Conservation (phyloP, 768 basidiomycete genomes). For the Rhodotorula babjevae region DNA sequence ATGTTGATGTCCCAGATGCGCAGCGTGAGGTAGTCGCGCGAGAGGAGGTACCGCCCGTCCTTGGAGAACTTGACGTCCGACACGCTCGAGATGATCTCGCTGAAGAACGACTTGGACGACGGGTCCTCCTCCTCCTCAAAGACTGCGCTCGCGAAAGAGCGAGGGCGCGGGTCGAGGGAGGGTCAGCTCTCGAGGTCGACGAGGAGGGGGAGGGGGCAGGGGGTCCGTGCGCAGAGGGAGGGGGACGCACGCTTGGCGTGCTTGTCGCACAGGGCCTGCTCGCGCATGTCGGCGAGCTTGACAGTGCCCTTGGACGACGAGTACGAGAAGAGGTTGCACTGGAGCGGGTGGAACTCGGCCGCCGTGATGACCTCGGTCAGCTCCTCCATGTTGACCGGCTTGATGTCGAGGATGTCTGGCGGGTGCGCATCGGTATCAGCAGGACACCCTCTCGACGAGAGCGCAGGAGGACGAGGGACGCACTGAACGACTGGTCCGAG, state of each 20-base stretch:
- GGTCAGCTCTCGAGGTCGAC: neutral
- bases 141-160: constrained; percentile 53
- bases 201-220: neutral
- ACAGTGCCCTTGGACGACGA: constrained; percentile 99
- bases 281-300: constrained; percentile 99
- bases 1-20: constrained; percentile 99
- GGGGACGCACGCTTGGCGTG: constrained; percentile 81
- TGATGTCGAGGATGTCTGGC: constrained; percentile 98
- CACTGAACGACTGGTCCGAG: constrained; percentile 98
- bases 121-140: constrained; percentile 99
- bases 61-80: constrained; percentile 99
- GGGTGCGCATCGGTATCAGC: neutral
- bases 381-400: constrained; percentile 99
- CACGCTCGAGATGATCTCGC: constrained; percentile 98
- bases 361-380: constrained; percentile 99
- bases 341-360: constrained; percentile 93
- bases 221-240: no score
- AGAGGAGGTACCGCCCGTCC: constrained; percentile 93
- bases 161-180: neutral
- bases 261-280: constrained; percentile 90
- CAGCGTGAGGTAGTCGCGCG: constrained; percentile 91
- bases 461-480: constrained; percentile 47
- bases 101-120: constrained; percentile 94
- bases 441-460: no score
- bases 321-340: constrained; percentile 99